Base-by-base conservation (phyloP, 352 stramenopile genomes). In the Globisporangium irregulare region DNA sequence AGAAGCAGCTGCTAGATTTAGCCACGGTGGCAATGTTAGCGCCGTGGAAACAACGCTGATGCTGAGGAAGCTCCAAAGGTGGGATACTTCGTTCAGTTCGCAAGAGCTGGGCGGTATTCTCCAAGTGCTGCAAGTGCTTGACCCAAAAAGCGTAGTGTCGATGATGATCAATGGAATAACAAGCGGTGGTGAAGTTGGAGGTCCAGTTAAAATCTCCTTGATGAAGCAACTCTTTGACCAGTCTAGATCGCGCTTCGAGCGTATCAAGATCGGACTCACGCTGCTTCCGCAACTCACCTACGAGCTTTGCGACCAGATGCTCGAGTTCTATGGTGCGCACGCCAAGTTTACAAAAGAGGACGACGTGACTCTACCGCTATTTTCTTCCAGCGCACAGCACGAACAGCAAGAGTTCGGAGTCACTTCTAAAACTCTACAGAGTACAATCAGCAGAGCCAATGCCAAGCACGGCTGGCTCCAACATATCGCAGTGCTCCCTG, bases 261-360 rank as follows among this genome's bases (percentile, higher is more conserved):
- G 76, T 1, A 64, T 84, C 59, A 43, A 66, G 14, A 67, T 73
- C 1, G 61, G 67, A 24, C 60, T 84, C 1, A 7, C 60, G 8
- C 48, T 84, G 50, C 75, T 78, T 38, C 74, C 76, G 27, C 55
- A 73, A n/a, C 8, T 78, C 18, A 50, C 67, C 2, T 55, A 54
- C 3, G 34, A 70, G 1, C 41, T 84, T 3, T 81, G 74, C 18
- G 72, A 76, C 41, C 70, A 70, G n/a, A n/a, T 81, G 1, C 72
- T 81, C n/a, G 56, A 59, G 20, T 18, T 67, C 3, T 71, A 80
- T 10, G 74, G 72, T 0, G 74, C 74, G 1, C 55, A 58, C 2
- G 3, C 73, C 20, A 67, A 50, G 10, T 72, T 79, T 43, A 15
- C 43, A 18, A 60, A 15, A 43, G 53, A 72, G 12, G 34, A 56